phyloP scores from a whole-genome alignment of 257 asterid genomes.

The Gardenia jasminoides region DNA sequence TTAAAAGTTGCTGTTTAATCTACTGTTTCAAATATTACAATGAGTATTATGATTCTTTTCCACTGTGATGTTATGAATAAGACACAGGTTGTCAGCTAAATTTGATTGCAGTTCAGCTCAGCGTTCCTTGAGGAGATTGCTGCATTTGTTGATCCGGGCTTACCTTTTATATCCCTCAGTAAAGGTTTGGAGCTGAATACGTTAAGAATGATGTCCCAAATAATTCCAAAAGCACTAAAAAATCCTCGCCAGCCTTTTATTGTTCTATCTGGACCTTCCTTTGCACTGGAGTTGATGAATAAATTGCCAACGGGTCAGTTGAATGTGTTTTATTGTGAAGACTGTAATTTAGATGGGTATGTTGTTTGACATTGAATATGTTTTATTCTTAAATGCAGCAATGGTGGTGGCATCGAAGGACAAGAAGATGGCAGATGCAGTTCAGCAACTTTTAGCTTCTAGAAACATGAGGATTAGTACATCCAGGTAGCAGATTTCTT shows the following conservation, averaged over 20 bases:
- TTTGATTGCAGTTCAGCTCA: slow-evolving; percentile 79
- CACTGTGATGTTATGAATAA: background rate
- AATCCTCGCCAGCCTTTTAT: slow-evolving; percentile 91
- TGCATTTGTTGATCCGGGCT: slow-evolving; percentile 71
- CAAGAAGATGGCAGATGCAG: slow-evolving; percentile 76
- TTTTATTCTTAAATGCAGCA: slow-evolving; percentile 33
- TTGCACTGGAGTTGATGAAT: slow-evolving; percentile 90
- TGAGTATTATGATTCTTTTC: background rate
- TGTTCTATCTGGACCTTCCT: slow-evolving; percentile 90
- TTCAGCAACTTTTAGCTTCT: slow-evolving; percentile 89
- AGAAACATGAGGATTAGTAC: slow-evolving; percentile 74
- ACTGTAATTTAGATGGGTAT: slow-evolving; percentile 8
- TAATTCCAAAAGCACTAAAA: slow-evolving; percentile 69
- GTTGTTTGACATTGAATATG: slow-evolving; percentile 16
- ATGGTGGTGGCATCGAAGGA: slow-evolving; percentile 94
- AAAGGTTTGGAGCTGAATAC: slow-evolving; percentile 91
- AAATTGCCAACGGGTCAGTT: slow-evolving; percentile 79
- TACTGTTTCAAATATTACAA: background rate
- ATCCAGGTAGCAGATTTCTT: slow-evolving; percentile 56
- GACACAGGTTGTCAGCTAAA: slow-evolving; percentile 10
- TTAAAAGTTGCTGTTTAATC: background rate
- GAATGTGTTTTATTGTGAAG: slow-evolving; percentile 14
- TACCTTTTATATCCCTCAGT: slow-evolving; percentile 93
- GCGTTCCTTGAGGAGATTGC: slow-evolving; percentile 79
- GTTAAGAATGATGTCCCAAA: slow-evolving; percentile 84